These are phyloP conservation scores for Penicillium sp. DNA, from an alignment of 2,329 filamentous ascomycete genomes.

Conservation along the genomic window DNA sequence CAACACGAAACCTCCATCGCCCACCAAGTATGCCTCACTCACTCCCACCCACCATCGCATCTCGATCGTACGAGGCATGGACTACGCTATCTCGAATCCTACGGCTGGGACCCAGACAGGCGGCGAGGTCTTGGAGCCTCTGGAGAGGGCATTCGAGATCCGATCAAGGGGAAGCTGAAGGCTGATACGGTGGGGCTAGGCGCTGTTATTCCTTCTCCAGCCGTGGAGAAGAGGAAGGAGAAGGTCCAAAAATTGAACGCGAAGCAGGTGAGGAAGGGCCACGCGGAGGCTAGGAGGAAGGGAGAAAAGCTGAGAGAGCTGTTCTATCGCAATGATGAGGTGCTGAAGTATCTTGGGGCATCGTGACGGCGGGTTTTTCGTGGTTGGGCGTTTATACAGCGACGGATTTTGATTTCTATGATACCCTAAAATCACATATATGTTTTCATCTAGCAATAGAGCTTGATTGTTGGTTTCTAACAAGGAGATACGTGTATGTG, in stretches of 20 bases:
- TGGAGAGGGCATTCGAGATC: conserved; percentile 75
- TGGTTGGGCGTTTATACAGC: not conserved
- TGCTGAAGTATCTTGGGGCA: conserved; percentile 72
- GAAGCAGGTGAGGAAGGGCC: conserved; percentile 69
- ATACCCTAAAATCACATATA: conserved; percentile 15
- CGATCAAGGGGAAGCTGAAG: conserved; percentile 74
- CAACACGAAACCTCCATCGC: conserved; percentile 58
- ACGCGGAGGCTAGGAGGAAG: conserved; percentile 65
- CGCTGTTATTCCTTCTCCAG: conserved; percentile 36
- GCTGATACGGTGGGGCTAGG: conserved; percentile 77
- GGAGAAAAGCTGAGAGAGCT: conserved; percentile 68
- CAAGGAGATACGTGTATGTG: not conserved
- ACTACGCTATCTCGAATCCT: conserved; percentile 59
- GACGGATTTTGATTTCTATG: conserved; percentile 11
- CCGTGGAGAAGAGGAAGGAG: conserved; percentile 34
- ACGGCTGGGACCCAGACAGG: conserved; percentile 66
- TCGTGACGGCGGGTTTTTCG: conserved; percentile 9
- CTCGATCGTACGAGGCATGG: conserved; percentile 62
- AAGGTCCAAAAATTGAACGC: conserved; percentile 65
- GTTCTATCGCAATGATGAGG: conserved; percentile 76
- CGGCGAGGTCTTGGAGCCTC: conserved; percentile 72
- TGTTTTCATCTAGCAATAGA: not conserved
- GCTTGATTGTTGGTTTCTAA: not conserved
- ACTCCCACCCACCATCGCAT: conserved; percentile 62
- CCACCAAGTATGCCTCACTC: conserved; percentile 62